Evolutionary conservation across 768 basidiomycete species (phyloP), one percentile per base, ranked within the genome.

Genomic region (Xerocomellus amylosporus): DNA sequence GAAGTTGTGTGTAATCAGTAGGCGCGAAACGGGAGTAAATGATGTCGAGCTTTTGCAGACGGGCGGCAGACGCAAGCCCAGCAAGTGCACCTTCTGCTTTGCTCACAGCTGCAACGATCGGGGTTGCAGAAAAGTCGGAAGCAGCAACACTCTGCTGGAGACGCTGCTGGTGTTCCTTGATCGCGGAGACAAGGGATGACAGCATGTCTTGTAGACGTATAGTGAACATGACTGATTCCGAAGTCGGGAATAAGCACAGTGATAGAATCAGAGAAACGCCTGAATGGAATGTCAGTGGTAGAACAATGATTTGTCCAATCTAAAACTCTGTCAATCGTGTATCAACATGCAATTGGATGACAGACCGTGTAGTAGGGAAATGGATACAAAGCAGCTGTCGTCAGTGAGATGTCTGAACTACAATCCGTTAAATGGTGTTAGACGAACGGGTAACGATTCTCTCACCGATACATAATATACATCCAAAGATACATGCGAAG

Each of bases 261-360:
- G 84, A 83, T 8, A 71, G 63, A 3, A 79, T 44, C 54, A 90
- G 71, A 9, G 83, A 66, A 22, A 90, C 59, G 1, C 76, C 83
- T 10, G 79, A 78, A 63, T 88, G 86, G 49, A 88, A 74, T 0
- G 72, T 64, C 7, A 90, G 58, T 0, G 88, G 87, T 6, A 89
- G 37, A 10, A 86, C 60, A 43, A 88, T 76, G 1, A 66, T 43
- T 64, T 72, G 59, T 33, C 87, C 87, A 17, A 82, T 60, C 75
- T 82, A 52, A n/a, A 47, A 24, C 20, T 8, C 39, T 19, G 51
- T 64, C 43, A 58, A 42, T 33, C 39, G 4, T 34, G 17, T 26
- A n/a, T 38, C 24, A 33, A 24, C 7, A 39, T 4, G 26, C 8
- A 20, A 33, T 22, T n/a, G 13, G 8, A 43, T 10, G 46, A 63